Percentiles rank a stretch among this genome's conserved stretches.
phyloP scores from a whole-genome alignment of 116 monocot species.

The Dioscorea cayenensis region DNA sequence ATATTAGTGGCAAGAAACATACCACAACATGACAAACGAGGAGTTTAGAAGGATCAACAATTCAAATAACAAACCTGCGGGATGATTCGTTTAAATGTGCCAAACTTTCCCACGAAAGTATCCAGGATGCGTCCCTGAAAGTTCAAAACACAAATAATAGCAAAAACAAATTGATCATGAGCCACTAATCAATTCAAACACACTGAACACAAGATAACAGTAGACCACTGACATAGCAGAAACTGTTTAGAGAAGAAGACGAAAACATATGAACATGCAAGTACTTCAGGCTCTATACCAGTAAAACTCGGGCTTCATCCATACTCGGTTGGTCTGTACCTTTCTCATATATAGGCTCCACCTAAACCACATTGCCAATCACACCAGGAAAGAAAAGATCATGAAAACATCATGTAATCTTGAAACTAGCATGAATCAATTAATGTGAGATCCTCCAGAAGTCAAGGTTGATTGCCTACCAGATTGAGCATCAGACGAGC shows the following conservation, averaged over 20 bases:
- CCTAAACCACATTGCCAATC: constrained; percentile 26
- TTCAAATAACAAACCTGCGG: constrained; percentile 52
- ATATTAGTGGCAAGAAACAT: not conserved
- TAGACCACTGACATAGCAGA: not conserved
- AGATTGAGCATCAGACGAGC: constrained; percentile 93
- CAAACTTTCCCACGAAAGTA: constrained; percentile 97
- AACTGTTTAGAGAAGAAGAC: not conserved
- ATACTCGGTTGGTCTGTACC: constrained; percentile 83
- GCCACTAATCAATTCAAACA: not conserved
- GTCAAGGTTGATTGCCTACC: constrained; percentile 21
- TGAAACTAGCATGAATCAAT: not conserved
- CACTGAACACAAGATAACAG: not conserved
- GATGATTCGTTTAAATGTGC: constrained; percentile 81
- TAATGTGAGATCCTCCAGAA: not conserved
- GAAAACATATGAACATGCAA: not conserved
- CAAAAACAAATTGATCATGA: not conserved
- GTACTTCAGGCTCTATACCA: constrained; percentile 36
- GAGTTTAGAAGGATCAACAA: no score
- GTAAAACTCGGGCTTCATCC: constrained; percentile 87
- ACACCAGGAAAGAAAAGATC: not conserved
- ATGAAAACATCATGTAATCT: not conserved
- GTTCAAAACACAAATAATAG: not conserved
- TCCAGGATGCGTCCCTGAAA: constrained; percentile 87
- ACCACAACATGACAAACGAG: not conserved
- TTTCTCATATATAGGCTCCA: constrained; percentile 98